A percentile compares a stretch with the other conserved stretches of the same genome.
These are phyloP conservation scores for Fusarium temperatum DNA, from an alignment of 2,329 filamentous ascomycete genomes.

Conservation along the genomic window DNA sequence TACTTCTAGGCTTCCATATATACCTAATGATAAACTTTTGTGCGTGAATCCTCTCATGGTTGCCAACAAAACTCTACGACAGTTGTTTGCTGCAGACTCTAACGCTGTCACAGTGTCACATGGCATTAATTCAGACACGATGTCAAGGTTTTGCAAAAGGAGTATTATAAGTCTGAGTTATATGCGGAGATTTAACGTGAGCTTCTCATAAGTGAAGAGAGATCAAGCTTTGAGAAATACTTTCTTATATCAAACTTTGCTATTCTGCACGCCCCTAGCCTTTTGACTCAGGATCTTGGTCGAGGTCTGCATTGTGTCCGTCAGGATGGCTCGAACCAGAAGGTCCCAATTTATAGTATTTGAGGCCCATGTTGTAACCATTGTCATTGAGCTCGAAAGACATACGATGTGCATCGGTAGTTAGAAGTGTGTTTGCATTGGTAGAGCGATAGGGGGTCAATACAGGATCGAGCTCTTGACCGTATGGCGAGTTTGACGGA, in stretches of 20 bases:
- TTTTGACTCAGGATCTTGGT: background rate
- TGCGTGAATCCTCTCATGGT: background rate
- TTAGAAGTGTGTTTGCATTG: background rate
- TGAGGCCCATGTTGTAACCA: background rate
- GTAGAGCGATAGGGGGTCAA: background rate
- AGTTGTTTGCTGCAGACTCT: constrained; percentile 4
- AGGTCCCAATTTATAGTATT: background rate
- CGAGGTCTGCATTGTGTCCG: background rate
- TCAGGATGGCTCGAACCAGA: background rate
- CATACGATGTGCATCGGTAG: background rate
- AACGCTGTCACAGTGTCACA: constrained; percentile 5
- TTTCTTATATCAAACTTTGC: background rate
- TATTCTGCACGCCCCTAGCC: background rate
- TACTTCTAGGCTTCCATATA: background rate
- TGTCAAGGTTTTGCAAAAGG: background rate
- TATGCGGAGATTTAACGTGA: background rate
- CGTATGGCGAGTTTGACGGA: background rate
- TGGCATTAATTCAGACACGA: background rate
- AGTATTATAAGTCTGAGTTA: background rate
- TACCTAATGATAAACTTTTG: background rate
- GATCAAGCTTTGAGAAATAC: background rate
- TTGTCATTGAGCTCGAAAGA: background rate
- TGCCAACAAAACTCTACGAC: background rate
- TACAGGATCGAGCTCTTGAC: background rate
- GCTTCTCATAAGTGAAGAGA: background rate